Evolutionary conservation across 1,139 yeast genomes (phyloP).

Genomic region (Diutina pseudorugosa): DNA sequence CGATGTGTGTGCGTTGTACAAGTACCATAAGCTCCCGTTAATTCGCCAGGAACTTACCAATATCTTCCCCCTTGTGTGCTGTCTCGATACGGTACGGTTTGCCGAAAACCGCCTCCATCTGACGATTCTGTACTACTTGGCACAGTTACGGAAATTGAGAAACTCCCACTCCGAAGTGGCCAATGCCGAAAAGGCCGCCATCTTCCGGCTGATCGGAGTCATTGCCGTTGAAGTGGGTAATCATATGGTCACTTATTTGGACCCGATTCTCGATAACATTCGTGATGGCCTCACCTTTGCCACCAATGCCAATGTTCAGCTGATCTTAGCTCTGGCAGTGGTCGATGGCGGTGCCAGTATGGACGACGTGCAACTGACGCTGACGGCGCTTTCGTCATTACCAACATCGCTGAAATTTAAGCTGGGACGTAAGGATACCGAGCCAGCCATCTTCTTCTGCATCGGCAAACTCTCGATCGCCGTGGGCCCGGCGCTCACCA

Average conservation of each 20-base stretch:
- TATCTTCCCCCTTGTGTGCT: constrained; percentile 72
- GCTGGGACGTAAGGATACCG: constrained; percentile 59
- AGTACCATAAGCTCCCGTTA: constrained; percentile 63
- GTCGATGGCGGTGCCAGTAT: constrained; percentile 14
- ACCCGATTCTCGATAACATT: constrained; percentile 72
- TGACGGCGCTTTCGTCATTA: constrained; percentile 13
- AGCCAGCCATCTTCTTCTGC: constrained; percentile 83
- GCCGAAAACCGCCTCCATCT: constrained; percentile 74
- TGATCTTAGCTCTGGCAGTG: constrained; percentile 31
- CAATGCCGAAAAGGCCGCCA: constrained; percentile 56
- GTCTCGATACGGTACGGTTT: constrained; percentile 65
- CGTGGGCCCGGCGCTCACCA: constrained; percentile 90
- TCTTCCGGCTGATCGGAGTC: constrained; percentile 75
- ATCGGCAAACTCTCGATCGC: constrained; percentile 79
- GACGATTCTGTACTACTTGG: constrained; percentile 64
- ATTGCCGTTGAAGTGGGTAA: constrained; percentile 77
- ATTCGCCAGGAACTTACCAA: constrained; percentile 76
- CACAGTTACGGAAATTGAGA: constrained; percentile 64
- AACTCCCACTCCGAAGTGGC: constrained; percentile 28
- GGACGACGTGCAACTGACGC: constrained; percentile 7
- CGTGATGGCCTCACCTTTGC: constrained; percentile 62
- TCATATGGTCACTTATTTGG: constrained; percentile 79
- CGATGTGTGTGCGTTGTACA: constrained; percentile 61
- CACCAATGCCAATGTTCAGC: constrained; percentile 27
- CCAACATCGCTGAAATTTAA: constrained; percentile 38